Base-by-base conservation (phyloP, 2,329 filamentous ascomycete species). In the Xylaria sp. region DNA sequence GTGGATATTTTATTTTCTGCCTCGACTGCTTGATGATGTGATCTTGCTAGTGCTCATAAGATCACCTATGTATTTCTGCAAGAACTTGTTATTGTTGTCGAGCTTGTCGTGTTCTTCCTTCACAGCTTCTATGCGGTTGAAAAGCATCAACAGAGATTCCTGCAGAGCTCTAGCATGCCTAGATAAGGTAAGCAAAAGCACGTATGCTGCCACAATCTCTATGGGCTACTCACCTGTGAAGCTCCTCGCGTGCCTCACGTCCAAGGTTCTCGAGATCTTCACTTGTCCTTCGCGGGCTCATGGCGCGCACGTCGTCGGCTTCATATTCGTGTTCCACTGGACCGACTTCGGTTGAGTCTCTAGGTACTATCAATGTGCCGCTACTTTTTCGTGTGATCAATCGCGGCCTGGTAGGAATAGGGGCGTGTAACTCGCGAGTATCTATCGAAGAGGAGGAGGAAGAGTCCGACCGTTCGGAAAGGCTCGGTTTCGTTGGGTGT, bases 11-110 rank as follows among this genome's bases (percentile, higher is more conserved):
- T 73, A 87, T 74, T 87, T 87, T 71, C 85, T 84, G 56, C 76
- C 77, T 31, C 83, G 79, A 63, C 76, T 79, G 55, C 79, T 78
- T 1, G 83, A 80, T 1, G 87, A 83, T 1, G 87, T 90, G 69
- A 90, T 90, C 73, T 90, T 90, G 74, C 86, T 88, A n/a, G 88
- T 90, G 69, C 92, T 91, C 86, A 97, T 98, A 57, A 98, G 83
- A 73, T 97, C 94, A 67, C 94, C 94, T 71, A 98, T 98, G 75
- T 98, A 98, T 76, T 97, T 97, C 77, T 98, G 94, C 48, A 99
- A 80, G 73, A 98, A 97, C 72, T 93, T 94, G 83, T 99, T 99
- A 76, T 97, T 93, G 76, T 86, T 95, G 77, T 98, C 93, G 56
- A 99, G 87, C 78, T 97, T 97, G 79, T 97, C 92, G 74, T 99